phyloP scores from a whole-genome alignment of 768 basidiomycete genomes.

The Tylopilus subfusipes region DNA sequence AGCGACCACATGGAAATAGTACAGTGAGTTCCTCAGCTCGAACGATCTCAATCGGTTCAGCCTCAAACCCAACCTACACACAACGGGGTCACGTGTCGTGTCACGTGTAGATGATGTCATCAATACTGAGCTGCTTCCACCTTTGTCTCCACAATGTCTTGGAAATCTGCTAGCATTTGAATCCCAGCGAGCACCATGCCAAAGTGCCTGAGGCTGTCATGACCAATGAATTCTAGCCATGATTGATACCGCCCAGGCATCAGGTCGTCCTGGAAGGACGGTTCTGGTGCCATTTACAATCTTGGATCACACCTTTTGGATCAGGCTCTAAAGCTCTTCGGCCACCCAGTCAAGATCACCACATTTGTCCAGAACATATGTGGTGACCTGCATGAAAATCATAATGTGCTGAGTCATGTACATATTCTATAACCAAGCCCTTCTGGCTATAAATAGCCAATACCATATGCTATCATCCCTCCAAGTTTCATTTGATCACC shows the following conservation, averaged over 20 bases:
- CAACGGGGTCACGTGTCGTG: conserved; percentile 25
- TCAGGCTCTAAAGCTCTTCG: conserved; percentile 73
- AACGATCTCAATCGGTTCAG: not conserved
- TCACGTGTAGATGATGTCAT: conserved; percentile 22
- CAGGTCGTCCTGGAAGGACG: conserved; percentile 80
- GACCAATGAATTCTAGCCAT: conserved; percentile 42
- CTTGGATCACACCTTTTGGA: conserved; percentile 80
- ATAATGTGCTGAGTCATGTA: too few species aligned
- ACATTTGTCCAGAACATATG: conserved; percentile 69
- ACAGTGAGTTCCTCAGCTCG: too few species aligned
- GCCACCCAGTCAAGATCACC: conserved; percentile 63
- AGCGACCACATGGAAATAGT: conserved; percentile 21
- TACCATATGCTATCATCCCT: too few species aligned
- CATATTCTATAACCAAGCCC: too few species aligned
- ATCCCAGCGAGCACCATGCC: conserved; percentile 53
- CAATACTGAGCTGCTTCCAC: not conserved
- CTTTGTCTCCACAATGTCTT: conserved; percentile 48
- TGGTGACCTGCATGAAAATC: too few species aligned
- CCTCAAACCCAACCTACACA: not conserved
- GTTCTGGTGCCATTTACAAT: conserved; percentile 68
- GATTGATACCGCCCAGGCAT: conserved; percentile 67
- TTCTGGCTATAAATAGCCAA: too few species aligned
- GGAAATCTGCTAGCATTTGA: conserved; percentile 70
- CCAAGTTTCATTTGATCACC: too few species aligned
- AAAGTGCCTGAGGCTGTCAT: not conserved